Percentiles rank a stretch among this genome's conserved stretches.
phyloP scores from a whole-genome alignment of 164 flowering plant species.

The Magnolia kwangsiensis region DNA sequence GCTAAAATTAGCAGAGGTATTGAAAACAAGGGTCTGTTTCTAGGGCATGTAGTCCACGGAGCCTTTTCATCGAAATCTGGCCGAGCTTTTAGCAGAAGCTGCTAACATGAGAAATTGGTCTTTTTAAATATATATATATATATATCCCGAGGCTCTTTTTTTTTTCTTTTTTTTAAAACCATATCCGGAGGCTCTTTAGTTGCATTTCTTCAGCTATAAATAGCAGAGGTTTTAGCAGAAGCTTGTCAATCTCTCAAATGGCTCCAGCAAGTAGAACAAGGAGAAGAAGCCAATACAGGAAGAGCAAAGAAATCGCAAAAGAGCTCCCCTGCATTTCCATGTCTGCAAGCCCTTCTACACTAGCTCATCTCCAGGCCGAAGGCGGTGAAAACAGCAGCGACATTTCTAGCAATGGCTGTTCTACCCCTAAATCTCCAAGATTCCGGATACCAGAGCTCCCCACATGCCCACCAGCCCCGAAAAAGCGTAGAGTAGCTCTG shows the following conservation, averaged over 20 bases:
- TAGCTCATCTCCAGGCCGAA: not conserved
- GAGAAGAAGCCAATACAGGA: constrained; percentile 8
- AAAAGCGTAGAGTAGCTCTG: constrained; percentile 30
- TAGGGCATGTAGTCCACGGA: too few relatives aligned
- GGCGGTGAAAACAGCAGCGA: not conserved
- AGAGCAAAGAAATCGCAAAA: not conserved
- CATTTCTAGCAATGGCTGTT: constrained; percentile 14
- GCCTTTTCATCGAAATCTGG: not conserved
- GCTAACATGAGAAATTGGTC: not conserved
- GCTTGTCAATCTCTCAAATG: constrained; percentile 5
- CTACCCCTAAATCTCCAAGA: constrained; percentile 42
- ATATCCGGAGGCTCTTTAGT: not conserved
- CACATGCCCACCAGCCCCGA: constrained; percentile 58
- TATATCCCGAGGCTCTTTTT: not conserved
- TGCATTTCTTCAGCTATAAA: not conserved
- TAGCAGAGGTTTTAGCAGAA: not conserved
- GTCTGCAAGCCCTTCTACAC: not conserved
- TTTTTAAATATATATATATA: not conserved
- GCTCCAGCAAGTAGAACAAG: constrained; percentile 5
- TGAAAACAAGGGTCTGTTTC: too few relatives aligned
- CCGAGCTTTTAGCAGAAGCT: not conserved
- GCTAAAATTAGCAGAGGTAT: too few relatives aligned
- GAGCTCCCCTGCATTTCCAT: not conserved
- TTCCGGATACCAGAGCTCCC: constrained; percentile 33
- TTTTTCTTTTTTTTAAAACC: too few relatives aligned